Evolutionary conservation across 257 asterid species (phyloP).

Genomic region (Solanum pinnatisectum): DNA sequence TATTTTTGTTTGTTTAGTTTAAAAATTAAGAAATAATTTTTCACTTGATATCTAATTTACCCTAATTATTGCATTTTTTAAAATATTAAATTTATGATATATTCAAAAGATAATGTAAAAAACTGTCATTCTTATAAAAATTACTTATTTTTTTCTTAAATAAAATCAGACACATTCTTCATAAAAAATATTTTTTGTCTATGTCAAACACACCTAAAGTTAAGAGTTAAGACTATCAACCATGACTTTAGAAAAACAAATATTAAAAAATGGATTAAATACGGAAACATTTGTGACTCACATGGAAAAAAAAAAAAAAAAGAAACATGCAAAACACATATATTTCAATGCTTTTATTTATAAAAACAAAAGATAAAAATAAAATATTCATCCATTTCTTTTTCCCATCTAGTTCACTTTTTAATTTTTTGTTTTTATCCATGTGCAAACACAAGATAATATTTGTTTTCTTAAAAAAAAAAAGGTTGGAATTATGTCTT

Average conservation of each 20-base stretch:
- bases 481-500: background rate
- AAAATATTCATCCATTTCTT: background rate
- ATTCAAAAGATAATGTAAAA: no score
- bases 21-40: background rate
- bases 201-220: background rate
- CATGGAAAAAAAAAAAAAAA: background rate
- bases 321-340: background rate
- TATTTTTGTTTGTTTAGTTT: no score
- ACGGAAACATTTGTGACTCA: background rate
- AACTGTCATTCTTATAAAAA: background rate
- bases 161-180: background rate
- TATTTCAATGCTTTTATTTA: background rate
- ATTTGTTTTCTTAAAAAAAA: background rate
- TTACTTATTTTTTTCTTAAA: no score
- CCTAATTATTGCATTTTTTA: background rate
- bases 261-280: background rate
- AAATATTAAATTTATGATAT: no score
- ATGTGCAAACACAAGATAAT: background rate
- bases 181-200: background rate
- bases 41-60: background rate
- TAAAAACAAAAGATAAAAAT: background rate
- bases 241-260: background rate
- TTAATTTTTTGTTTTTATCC: background rate
- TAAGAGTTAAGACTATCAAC: background rate
- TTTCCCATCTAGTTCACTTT: background rate